Percentiles rank a stretch among this genome's conserved stretches.
phyloP scores from a whole-genome alignment of 371 early-diverging fungal species.

The Haplosporangium sp. region DNA sequence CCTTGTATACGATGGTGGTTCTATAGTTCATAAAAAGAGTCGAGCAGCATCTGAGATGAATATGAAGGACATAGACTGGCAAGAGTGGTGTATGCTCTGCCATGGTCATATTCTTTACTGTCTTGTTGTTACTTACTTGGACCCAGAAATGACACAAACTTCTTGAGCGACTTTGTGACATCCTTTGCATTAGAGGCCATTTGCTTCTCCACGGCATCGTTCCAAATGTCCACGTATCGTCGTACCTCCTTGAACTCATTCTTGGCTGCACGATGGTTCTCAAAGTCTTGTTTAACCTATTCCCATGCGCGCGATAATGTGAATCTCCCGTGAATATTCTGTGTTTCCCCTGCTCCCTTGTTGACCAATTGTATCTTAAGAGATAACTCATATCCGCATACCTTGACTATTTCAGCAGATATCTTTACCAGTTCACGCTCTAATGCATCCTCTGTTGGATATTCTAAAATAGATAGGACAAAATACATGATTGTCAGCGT shows the following conservation, averaged over 20 bases:
- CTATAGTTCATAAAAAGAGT: background rate
- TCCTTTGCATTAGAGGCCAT: conserved; percentile 51
- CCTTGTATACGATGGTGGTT: conserved; percentile 47
- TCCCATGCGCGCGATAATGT: background rate
- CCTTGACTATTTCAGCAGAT: conserved; percentile 31
- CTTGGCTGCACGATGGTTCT: conserved; percentile 41
- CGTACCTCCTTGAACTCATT: conserved; percentile 41
- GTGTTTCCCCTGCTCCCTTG: too few relatives aligned
- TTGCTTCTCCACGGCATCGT: conserved; percentile 50
- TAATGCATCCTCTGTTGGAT: conserved; percentile 41
- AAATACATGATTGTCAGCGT: background rate
- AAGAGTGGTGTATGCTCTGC: background rate
- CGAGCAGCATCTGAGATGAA: background rate
- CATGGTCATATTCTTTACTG: too few relatives aligned
- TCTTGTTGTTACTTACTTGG: conserved; percentile 27
- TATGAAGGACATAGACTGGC: background rate
- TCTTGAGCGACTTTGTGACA: conserved; percentile 42
- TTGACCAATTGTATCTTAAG: background rate
- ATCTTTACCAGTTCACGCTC: conserved; percentile 34
- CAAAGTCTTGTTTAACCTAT: conserved; percentile 43
- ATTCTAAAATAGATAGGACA: conserved; percentile 14
- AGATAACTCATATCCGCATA: background rate
- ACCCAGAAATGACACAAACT: conserved; percentile 48
- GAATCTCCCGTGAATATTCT: too few relatives aligned
- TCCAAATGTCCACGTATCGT: conserved; percentile 54